Base-by-base conservation (phyloP, 257 asterid species). In the Ophiorrhiza pumila region DNA sequence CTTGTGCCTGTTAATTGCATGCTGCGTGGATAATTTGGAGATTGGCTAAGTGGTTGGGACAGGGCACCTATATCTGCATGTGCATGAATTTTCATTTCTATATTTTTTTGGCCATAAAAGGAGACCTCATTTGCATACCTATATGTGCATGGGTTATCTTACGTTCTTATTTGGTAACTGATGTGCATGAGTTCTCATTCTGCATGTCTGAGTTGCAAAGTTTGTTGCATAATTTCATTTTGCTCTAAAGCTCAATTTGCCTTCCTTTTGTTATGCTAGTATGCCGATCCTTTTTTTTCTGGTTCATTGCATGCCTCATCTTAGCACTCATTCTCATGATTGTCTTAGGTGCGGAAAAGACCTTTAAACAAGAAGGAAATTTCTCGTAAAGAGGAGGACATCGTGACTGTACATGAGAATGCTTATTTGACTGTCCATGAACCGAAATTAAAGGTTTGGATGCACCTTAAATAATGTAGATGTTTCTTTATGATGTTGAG, bases 331-430 rank as follows among this genome's bases (percentile, higher is more conserved):
- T 69, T 11, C 27, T 31, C 59, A 65, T 61, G 55, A 82, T 74
- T 71, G 35, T 72, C 64, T 64, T 82, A 92, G 99, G 99, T 95
- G 76, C 97, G 99, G 62, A 95, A 92, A 87, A 88, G 99, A 80
- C 99, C 99, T 43, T 69, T 95, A 73, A 95, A 95, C 87, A 95
- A 92, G 90, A 95, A 95, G 87, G 98, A 92, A 82, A 68, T 81
- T 69, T 71, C 91, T 69, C 91, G 96, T 75, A 95, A 95, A 68
- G 98, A 95, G 82, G 98, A 95, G 41, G 99, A 95, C 64, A 84
- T 92, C 74, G 97, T 95, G 66, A 83, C 91, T 42, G 97, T 90
- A 56, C 78, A 81, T 65, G 96, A 92, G 80, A 92, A 85, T 83
- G 77, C 92, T 58, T 86, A 81, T 86, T 84, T 92, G 78, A 74